Evolutionary conservation across 192 early-diverging fungal genomes (phyloP).

Genomic region (Entophlyctis luteolus): DNA sequence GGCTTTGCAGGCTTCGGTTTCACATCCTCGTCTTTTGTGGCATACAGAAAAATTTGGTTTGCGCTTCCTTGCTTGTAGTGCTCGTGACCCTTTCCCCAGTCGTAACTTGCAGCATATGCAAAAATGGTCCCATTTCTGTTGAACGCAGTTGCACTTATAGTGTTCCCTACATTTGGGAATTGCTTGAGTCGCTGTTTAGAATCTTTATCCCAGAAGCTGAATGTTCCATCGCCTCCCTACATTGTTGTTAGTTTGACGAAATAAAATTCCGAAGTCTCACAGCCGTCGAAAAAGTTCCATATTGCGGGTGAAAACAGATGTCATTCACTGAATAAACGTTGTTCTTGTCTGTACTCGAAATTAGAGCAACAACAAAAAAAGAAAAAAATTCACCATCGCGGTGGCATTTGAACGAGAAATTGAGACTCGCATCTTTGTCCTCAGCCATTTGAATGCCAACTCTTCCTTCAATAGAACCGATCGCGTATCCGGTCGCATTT

Average conservation of each 20-base stretch:
- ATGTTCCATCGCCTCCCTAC: constrained; percentile 67
- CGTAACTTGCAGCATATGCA: constrained; percentile 85
- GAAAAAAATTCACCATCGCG: constrained; percentile 58
- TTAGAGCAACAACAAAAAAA: not conserved
- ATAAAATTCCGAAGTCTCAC: not conserved
- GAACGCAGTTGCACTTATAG: constrained; percentile 74
- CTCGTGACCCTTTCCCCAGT: constrained; percentile 66
- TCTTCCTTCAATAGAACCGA: constrained; percentile 92
- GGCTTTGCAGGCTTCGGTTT: constrained; percentile 67
- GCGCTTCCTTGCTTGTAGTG: constrained; percentile 53
- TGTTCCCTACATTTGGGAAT: constrained; percentile 59
- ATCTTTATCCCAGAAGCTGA: constrained; percentile 95
- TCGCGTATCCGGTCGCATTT: constrained; percentile 72
- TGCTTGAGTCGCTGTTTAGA: constrained; percentile 79
- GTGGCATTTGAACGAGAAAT: constrained; percentile 96
- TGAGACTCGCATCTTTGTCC: constrained; percentile 66
- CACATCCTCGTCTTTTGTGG: constrained; percentile 72
- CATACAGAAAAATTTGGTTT: constrained; percentile 77
- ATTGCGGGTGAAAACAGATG: constrained; percentile 73
- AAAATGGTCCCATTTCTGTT: constrained; percentile 80
- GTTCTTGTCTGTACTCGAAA: constrained; percentile 1
- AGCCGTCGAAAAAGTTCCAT: constrained; percentile 64
- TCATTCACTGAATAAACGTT: constrained; percentile 68
- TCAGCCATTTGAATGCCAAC: constrained; percentile 91
- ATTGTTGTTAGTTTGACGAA: not conserved